Percentiles rank a stretch among this genome's conserved stretches.
phyloP scores from a whole-genome alignment of 139 green algal species.

The Limnomonas spitsbergensis region DNA sequence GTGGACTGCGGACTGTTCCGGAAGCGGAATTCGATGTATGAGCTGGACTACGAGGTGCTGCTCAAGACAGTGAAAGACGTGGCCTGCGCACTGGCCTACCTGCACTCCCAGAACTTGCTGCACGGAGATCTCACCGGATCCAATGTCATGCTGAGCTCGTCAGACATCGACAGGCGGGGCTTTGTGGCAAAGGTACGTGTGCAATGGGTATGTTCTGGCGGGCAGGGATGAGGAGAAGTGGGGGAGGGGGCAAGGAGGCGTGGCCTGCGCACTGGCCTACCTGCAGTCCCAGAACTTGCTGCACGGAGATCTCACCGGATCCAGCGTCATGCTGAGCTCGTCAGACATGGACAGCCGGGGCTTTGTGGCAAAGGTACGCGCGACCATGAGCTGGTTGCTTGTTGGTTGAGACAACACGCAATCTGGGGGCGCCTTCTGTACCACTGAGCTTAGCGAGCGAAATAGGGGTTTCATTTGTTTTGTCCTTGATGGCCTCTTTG shows the following conservation, averaged over 20 bases:
- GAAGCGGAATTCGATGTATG: constrained; percentile 27
- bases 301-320: too few species aligned
- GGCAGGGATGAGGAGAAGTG: too few species aligned
- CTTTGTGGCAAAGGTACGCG: not conserved
- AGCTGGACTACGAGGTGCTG: constrained; percentile 24
- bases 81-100: constrained; percentile 53
- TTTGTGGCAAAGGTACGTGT: not conserved
- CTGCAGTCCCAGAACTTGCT: not conserved
- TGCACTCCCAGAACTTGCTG: constrained; percentile 55
- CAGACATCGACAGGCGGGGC: not conserved
- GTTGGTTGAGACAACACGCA: too few species aligned
- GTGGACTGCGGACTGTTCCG: constrained; percentile 37
- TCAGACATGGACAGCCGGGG: not conserved
- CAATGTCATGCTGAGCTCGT: constrained; percentile 47
- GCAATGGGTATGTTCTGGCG: not conserved
- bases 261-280: too few species aligned
- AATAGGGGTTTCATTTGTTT: too few species aligned
- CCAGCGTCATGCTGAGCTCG: not conserved
- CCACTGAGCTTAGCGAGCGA: too few species aligned
- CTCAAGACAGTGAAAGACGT: constrained; percentile 45
- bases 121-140: constrained; percentile 64
- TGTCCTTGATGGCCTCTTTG: too few species aligned
- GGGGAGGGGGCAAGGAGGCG: too few species aligned
- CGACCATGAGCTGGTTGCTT: not conserved
- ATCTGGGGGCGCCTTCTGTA: too few species aligned